Conservation (phyloP, 192 early-diverging fungal species). For the Diversispora epigaea region DNA sequence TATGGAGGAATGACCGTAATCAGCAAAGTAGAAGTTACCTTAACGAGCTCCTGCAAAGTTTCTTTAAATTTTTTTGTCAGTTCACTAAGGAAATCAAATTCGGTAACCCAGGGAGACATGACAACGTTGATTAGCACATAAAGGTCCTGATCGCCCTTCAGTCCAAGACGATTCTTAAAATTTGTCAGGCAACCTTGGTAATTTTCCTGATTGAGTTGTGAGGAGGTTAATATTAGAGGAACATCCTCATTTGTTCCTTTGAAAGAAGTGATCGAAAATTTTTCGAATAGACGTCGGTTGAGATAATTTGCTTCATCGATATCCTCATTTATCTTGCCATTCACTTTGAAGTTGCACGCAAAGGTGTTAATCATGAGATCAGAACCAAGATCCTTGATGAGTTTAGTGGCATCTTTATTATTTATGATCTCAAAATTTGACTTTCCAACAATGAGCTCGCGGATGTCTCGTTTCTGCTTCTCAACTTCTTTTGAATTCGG, state of each 20-base stretch:
- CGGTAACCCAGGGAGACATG: conserved; percentile 1
- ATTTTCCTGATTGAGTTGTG: neutral
- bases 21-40: neutral
- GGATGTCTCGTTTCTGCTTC: neutral
- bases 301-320: conserved; percentile 4
- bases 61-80: neutral
- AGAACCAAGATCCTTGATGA: conserved; percentile 2
- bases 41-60: neutral
- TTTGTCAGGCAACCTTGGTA: neutral
- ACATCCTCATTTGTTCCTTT: neutral
- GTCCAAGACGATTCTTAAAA: conserved; percentile 1
- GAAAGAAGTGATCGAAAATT: neutral
- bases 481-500: neutral
- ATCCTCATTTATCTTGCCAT: neutral
- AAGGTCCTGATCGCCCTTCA: neutral
- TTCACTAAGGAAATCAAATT: neutral
- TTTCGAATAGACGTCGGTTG: neutral
- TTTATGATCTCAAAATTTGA: neutral
- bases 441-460: neutral
- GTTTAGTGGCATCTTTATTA: neutral
- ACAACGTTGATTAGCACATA: neutral
- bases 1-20: too few relatives aligned
- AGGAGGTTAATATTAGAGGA: neutral
- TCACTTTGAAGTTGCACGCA: neutral
- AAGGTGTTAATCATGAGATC: neutral